Percentiles rank a stretch among this genome's conserved stretches.
phyloP scores from a whole-genome alignment of 2,329 filamentous ascomycete genomes.

The Pestalotiopsis sp. region DNA sequence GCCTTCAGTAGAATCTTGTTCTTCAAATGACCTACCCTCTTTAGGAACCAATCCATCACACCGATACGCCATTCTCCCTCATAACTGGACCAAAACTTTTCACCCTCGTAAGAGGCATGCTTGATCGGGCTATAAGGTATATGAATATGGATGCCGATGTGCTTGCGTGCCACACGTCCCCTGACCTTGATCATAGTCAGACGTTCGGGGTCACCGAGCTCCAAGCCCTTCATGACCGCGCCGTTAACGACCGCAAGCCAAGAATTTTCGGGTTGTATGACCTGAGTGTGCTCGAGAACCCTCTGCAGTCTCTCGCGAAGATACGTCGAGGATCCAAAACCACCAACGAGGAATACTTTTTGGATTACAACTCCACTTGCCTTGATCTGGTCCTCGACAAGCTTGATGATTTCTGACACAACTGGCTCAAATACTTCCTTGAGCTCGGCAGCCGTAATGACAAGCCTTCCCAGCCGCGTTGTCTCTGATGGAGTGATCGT shows the following conservation, averaged over 20 bases:
- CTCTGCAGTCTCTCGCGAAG: conserved; percentile 5
- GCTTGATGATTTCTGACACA: conserved; percentile 40
- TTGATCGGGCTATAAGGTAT: conserved; percentile 6
- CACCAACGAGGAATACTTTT: conserved; percentile 48
- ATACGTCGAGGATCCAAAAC: conserved; percentile 47
- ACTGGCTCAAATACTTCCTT: conserved; percentile 45
- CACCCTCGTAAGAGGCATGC: conserved; percentile 10
- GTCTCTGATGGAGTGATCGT: conserved; percentile 20
- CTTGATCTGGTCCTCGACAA: conserved; percentile 43
- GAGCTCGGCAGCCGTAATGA: conserved; percentile 38
- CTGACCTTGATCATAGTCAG: conserved; percentile 37
- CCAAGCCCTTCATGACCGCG: conserved; percentile 50
- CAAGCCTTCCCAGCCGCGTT: conserved; percentile 36
- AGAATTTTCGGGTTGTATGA: conserved; percentile 49
- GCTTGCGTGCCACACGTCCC: conserved; percentile 42
- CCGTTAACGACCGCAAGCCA: conserved; percentile 54
- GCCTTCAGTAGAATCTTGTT: not conserved
- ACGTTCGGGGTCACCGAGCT: conserved; percentile 32
- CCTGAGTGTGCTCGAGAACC: conserved; percentile 28
- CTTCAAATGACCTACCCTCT: conserved; percentile 25
- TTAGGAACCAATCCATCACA: conserved; percentile 45
- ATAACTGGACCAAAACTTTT: conserved; percentile 14
- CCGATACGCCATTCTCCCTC: conserved; percentile 16
- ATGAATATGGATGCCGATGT: conserved; percentile 37
- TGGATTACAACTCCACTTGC: conserved; percentile 42